Base-by-base conservation (phyloP, 129 eudicot genomes). In the Arctium minus region DNA sequence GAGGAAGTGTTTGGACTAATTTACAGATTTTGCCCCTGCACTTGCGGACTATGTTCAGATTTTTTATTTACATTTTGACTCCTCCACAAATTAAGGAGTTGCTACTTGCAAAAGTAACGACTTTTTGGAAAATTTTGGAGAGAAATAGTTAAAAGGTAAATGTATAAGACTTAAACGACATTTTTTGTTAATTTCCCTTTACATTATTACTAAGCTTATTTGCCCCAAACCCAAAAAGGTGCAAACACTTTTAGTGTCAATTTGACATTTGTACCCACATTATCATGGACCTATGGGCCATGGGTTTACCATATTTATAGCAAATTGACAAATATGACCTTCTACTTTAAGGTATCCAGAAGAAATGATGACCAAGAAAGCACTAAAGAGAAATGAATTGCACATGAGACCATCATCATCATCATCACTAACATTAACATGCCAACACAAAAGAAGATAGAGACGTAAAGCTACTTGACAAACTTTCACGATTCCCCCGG, bases 381-480 rank as follows among this genome's bases (percentile, higher is more conserved):
- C 83, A 84, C 76, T 72, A 79, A 84, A 79, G 84, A 79, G 75
- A 84, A 78, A 73, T 62, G 83, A 13, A 33, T 65, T 79, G 65
- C 84, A 86, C 81, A 82, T 62, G 77, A 64, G 0, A 29, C 70
- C 79, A 42, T 48, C 74, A 56, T 44, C 77, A 29, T 62, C 79
- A 42, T 48, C 74, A 75, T 60, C 62, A 79, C 64, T 22, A 22
- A 22, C 27, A 22, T 22, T 64, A 79, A 74, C 71, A 73, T 70
- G 75, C 76, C 30, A 84, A 76, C 56, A 79, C 36, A 17, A 79
- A 79, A 32, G 40, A 32, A 84, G 79, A 84, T 84, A 65, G 69
- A 13, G 76, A 84, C 84, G 10, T 84, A 84, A 84, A 79, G 80
- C 70, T 36, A 84, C 75, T 84, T 78, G 83, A 75, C 86, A 78